Evolutionary conservation across 2,329 filamentous ascomycete genomes (phyloP), one percentile per base, ranked within the genome.

Genomic region (Berkeleyomyces basicola): DNA sequence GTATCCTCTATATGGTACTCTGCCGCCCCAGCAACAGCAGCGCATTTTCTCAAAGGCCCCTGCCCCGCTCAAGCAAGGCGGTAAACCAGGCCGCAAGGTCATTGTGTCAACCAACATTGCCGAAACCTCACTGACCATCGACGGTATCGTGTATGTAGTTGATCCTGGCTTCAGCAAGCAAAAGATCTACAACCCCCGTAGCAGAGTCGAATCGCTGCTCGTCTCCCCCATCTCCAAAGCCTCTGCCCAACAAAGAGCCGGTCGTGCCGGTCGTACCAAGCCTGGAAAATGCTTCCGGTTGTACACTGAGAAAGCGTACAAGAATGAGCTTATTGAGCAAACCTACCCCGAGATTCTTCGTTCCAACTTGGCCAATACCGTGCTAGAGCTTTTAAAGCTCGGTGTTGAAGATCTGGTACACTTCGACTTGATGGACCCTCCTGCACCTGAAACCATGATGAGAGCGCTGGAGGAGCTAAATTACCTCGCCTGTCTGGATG

Each of bases 151-250:
- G 43, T 99, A 96, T 70, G 93, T 99, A 42, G 92, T 99, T n/a
- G 93, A 99, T 70, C 92, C 93, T 1, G 93, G 93, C 43, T 99
- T 99, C 78, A 96, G 90, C 77, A 99, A 99, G 77, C 93, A 99
- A 71, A 99, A 97, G 75, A 93, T 97, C 66, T 99, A 97, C 79
- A 97, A 99, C 74, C 92, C 93, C 31, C 85, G 93, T 65, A 95
- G 96, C 69, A 85, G 93, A 73, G 91, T 99, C 67, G 93, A 99
- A 75, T 97, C 93, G 0, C 81, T 99, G 6, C 79, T 99, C n/a
- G 92, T 99, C 4, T 96, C 93, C 2, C 91, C 93, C 31, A 97
- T 99, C 68, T 97, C 91, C 64, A 97, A 96, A 74, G 93, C 93
- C 33, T 97, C 93, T 0, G 93, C 95, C 7, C 90, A 96, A 72